These are phyloP conservation scores for Xylaria sp. DNA, from an alignment of 2,329 filamentous ascomycete species.

Conservation along the genomic window DNA sequence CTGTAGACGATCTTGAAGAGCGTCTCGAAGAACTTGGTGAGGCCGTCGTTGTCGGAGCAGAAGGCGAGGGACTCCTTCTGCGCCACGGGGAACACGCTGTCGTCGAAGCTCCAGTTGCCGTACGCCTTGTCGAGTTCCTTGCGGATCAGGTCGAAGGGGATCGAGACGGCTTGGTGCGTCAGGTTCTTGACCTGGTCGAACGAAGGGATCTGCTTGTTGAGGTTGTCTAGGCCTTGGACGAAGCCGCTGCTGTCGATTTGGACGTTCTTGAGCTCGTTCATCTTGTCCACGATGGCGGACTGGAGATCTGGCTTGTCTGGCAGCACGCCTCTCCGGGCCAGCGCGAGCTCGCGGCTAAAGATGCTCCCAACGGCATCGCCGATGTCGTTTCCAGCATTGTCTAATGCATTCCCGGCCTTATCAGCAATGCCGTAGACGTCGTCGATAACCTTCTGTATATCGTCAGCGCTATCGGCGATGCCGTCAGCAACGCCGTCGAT, in stretches of 20 bases:
- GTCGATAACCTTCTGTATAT: slow-evolving; percentile 67
- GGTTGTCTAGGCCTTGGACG: slow-evolving; percentile 73
- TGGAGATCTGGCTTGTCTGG: slow-evolving; percentile 48
- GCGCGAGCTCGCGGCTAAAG: slow-evolving; percentile 15
- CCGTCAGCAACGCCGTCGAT: slow-evolving; percentile 55
- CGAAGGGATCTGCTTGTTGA: slow-evolving; percentile 83
- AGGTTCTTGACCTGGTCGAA: slow-evolving; percentile 87
- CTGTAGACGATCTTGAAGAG: slow-evolving; percentile 74
- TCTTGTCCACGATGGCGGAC: slow-evolving; percentile 69
- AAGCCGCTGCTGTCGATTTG: slow-evolving; percentile 74
- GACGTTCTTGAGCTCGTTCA: slow-evolving; percentile 70
- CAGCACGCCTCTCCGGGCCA: slow-evolving; percentile 28
- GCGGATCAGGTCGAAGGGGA: slow-evolving; percentile 86
- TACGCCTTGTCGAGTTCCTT: slow-evolving; percentile 76
- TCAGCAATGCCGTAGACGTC: slow-evolving; percentile 68
- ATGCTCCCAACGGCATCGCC: slow-evolving; percentile 54
- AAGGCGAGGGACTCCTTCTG: slow-evolving; percentile 85
- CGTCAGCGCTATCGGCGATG: slow-evolving; percentile 62
- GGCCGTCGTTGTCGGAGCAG: slow-evolving; percentile 85
- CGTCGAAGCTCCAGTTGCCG: slow-evolving; percentile 80
- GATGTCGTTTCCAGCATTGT: slow-evolving; percentile 39
- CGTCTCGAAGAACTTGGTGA: slow-evolving; percentile 84
- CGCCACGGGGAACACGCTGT: slow-evolving; percentile 82
- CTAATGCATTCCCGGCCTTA: slow-evolving; percentile 52
- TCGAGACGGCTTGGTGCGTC: slow-evolving; percentile 76